A percentile compares a stretch with the other conserved stretches of the same genome.
These are phyloP conservation scores for Mucor indicus DNA, from an alignment of 371 early-diverging fungal genomes.

Conservation along the genomic window DNA sequence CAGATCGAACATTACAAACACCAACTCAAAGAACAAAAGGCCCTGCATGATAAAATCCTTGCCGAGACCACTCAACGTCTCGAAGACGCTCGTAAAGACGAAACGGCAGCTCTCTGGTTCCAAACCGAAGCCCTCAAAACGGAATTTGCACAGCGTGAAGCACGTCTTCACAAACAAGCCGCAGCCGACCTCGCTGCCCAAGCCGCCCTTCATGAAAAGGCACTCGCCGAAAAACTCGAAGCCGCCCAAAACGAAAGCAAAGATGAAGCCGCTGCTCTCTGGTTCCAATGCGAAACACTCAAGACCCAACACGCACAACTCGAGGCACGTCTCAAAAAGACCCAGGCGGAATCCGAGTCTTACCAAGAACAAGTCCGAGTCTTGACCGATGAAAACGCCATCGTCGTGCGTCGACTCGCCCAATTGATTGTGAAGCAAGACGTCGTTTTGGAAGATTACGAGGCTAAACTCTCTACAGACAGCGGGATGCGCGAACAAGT, in stretches of 20 bases:
- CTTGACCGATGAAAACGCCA: constrained; percentile 16
- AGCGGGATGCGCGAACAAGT: constrained; percentile 21
- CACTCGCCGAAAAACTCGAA: no score
- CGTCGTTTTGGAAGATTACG: constrained; percentile 10
- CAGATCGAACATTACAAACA: constrained; percentile 2
- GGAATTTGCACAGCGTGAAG: background rate
- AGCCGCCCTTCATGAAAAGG: background rate
- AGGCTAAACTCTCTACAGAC: constrained; percentile 8
- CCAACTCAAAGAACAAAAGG: background rate
- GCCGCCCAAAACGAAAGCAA: no score
- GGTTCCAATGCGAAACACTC: constrained; percentile 6
- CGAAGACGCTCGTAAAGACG: background rate
- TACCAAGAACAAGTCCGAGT: constrained; percentile 18
- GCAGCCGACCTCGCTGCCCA: background rate
- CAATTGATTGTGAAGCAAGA: constrained; percentile 24
- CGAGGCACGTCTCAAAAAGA: constrained; percentile 2
- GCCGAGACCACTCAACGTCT: background rate
- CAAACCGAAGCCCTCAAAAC: constrained; percentile 2
- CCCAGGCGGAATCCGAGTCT: constrained; percentile 3
- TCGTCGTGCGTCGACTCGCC: constrained; percentile 13
- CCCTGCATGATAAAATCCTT: background rate
- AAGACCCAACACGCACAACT: constrained; percentile 3
- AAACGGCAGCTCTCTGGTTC: constrained; percentile 2
- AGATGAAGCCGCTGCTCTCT: background rate
- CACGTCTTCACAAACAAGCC: constrained; percentile 1